A percentile compares a stretch with the other conserved stretches of the same genome.
phyloP scores from a whole-genome alignment of 2,329 filamentous ascomycete species.

The Diplodia intermedia region DNA sequence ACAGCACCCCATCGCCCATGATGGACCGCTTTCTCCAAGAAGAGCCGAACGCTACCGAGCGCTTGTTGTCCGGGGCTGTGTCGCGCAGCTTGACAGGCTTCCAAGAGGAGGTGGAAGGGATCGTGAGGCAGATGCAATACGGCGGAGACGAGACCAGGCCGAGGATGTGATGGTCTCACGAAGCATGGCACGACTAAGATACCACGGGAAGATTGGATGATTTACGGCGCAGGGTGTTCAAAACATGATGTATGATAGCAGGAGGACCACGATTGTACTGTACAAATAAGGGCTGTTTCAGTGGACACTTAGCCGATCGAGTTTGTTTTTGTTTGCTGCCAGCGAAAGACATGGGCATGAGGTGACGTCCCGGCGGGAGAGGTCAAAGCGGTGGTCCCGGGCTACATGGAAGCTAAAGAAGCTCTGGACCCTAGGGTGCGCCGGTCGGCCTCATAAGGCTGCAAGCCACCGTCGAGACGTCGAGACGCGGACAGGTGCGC shows the following conservation, averaged over 20 bases:
- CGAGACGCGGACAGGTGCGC: background rate
- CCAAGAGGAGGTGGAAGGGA: background rate
- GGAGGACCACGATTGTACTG: background rate
- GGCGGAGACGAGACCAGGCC: background rate
- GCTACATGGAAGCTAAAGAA: background rate
- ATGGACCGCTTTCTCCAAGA: conserved; percentile 18
- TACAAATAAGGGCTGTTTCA: background rate
- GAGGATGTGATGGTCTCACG: background rate
- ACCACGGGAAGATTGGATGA: background rate
- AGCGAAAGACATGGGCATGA: background rate
- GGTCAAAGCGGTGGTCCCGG: conserved; percentile 1
- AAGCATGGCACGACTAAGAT: background rate
- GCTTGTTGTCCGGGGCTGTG: background rate
- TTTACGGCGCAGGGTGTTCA: background rate
- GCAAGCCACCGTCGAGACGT: background rate
- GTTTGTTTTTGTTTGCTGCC: too few species aligned
- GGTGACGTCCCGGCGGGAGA: background rate
- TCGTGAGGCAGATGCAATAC: background rate
- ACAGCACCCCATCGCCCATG: background rate
- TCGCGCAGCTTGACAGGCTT: background rate
- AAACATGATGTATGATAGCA: background rate
- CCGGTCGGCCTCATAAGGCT: conserved; percentile 7
- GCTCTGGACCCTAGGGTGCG: background rate
- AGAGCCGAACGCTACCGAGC: background rate
- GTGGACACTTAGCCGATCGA: background rate